A percentile compares a stretch with the other conserved stretches of the same genome.
phyloP scores from a whole-genome alignment of 2,329 filamentous ascomycete species.

The Aspergillus sp. region DNA sequence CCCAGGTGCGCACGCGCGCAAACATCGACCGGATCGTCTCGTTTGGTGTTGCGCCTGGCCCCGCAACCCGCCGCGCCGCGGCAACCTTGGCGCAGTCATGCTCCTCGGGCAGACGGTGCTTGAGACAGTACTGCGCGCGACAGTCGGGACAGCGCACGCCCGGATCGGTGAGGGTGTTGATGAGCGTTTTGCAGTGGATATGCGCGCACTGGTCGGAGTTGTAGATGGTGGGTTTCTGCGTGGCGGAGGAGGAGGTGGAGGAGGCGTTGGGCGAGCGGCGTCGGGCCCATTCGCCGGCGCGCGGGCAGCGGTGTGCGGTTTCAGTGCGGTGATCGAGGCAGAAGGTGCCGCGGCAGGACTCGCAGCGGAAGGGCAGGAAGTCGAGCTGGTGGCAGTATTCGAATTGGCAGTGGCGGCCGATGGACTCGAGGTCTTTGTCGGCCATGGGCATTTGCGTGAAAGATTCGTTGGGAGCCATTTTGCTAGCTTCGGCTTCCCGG shows the following conservation, averaged over 20 bases:
- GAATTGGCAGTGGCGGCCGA: constrained; percentile 89
- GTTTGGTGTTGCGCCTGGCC: constrained; percentile 37
- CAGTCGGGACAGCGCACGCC: constrained; percentile 51
- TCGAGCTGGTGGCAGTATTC: constrained; percentile 91
- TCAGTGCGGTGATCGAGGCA: constrained; percentile 94
- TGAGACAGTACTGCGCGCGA: constrained; percentile 50
- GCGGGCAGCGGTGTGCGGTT: constrained; percentile 67
- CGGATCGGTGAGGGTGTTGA: constrained; percentile 50
- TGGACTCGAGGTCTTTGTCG: constrained; percentile 74
- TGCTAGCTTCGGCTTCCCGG: constrained; percentile 15
- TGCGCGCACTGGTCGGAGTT: constrained; percentile 53
- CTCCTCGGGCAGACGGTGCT: constrained; percentile 57
- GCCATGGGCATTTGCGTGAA: constrained; percentile 43
- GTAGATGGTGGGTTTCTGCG: constrained; percentile 54
- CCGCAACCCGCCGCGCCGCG: constrained; percentile 50
- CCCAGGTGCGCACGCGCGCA: constrained; percentile 76
- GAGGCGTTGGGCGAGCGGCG: constrained; percentile 32
- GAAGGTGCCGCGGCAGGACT: constrained; percentile 79
- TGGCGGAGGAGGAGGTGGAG: constrained; percentile 24
- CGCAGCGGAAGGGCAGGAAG: constrained; percentile 92
- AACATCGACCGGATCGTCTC: constrained; percentile 73
- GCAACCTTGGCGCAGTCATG: constrained; percentile 81
- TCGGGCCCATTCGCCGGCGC: constrained; percentile 61
- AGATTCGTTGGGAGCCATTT: constrained; percentile 19
- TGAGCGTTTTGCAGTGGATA: constrained; percentile 50